Base-by-base conservation (phyloP, 345 rosid genomes). In the Geranium brycei region DNA sequence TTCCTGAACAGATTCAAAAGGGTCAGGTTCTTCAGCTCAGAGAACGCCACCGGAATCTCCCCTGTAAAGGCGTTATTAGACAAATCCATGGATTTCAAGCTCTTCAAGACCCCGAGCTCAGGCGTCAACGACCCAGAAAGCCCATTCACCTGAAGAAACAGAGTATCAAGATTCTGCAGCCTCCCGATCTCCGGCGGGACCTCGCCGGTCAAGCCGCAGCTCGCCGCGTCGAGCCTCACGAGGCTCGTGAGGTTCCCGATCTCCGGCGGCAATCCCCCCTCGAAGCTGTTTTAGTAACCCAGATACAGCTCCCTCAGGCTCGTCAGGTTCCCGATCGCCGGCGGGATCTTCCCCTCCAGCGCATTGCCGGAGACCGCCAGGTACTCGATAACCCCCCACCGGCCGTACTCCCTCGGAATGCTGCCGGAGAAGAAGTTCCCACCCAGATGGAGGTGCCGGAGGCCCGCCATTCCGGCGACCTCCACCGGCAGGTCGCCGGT, bases 41-140 rank as follows among this genome's bases (percentile, higher is more conserved):
- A 73, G 59, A 91, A 88, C 31, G 78, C 67, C 17, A 17, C 18
- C 0, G 96, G 96, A 63, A 91, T 82, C 82, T 91, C 97, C 5
- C 96, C 95, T 7, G 83, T 41, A 30, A 91, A 69, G 82, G 82
- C 69, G 71, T 91, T 91, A 76, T 91, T 91, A 1, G 96, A 88
- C 67, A 91, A 82, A 79, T 91, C 97, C 87, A 91, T 75, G 12
- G 96, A 88, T 59, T 86, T 85, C 62, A 91, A 69, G 76, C 85
- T 86, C 30, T 83, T 82, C 19, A 91, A 80, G 5, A n/a, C 40
- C 60, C 96, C 91, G 0, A 91, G 72, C 72, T 85, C 91, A 17
- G 68, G 71, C 23, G 83, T 82, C 62, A 91, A 73, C 0, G 84
- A 58, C 8, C 97, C 96, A 0, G 89, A 70, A 31, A 91, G 81